phyloP scores from a whole-genome alignment of 352 stramenopile species.

The Peronosclerospora sorghi region DNA sequence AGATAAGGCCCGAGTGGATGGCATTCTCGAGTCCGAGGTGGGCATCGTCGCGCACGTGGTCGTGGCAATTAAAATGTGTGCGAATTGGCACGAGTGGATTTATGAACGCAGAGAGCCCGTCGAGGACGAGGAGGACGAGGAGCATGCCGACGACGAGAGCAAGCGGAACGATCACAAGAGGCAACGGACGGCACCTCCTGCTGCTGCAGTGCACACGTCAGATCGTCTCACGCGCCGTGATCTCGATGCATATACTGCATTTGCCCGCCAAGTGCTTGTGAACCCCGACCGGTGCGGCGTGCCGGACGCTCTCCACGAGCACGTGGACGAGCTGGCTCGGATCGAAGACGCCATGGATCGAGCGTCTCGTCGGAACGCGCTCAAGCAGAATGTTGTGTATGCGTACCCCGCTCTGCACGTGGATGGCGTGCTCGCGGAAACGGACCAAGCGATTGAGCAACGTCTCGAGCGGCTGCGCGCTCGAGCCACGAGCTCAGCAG shows the following conservation, averaged over 20 bases:
- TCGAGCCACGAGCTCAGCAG: conserved; percentile 7
- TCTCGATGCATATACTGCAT: conserved; percentile 40
- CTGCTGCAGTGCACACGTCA: conserved; percentile 6
- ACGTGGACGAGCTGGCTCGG: conserved; percentile 33
- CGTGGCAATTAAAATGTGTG: conserved; percentile 57
- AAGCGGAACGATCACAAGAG: conserved; percentile 7
- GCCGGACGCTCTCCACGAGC: conserved; percentile 28
- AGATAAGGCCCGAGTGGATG: conserved; percentile 14
- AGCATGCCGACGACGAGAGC: too few relatives aligned
- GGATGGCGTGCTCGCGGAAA: conserved; percentile 38
- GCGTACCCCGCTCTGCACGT: conserved; percentile 46
- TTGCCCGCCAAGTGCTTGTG: conserved; percentile 36
- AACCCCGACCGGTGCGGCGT: conserved; percentile 23
- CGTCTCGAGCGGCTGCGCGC: conserved; percentile 22
- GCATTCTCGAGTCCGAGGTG: conserved; percentile 31
- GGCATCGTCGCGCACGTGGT: conserved; percentile 55
- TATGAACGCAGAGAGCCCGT: conserved; percentile 31
- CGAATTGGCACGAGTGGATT: conserved; percentile 74
- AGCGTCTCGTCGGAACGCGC: conserved; percentile 1
- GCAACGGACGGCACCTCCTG: conserved; percentile 4
- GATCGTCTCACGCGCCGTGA: conserved; percentile 27
- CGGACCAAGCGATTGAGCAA: conserved; percentile 38
- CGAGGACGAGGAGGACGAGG: conserved; percentile 4
- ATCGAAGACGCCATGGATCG: conserved; percentile 9
- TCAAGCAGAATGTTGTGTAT: conserved; percentile 24